Conservation (phyloP, 2,329 filamentous ascomycete species). For the Didymella segeticola region DNA sequence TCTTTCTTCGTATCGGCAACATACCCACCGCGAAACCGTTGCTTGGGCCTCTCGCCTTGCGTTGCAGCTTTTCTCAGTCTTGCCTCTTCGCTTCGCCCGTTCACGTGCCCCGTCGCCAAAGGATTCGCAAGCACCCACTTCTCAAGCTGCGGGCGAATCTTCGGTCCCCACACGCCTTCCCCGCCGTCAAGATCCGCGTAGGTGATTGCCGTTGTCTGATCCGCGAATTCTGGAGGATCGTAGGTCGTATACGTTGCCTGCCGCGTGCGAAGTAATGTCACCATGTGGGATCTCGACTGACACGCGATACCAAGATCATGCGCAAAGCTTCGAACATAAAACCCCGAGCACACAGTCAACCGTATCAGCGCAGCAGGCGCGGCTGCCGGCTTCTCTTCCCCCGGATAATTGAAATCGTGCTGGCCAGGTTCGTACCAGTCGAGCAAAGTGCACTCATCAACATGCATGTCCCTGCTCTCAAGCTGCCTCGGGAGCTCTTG, state of each 20-base stretch:
- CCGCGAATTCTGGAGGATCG: constrained; percentile 5
- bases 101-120: constrained; percentile 19
- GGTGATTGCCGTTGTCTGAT: constrained; percentile 23
- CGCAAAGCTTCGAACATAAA: constrained; percentile 45
- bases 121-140: constrained; percentile 35
- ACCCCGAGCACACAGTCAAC: constrained; percentile 38
- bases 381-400: constrained; percentile 12
- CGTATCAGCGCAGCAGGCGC: constrained; percentile 30
- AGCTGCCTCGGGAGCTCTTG: constrained; percentile 33
- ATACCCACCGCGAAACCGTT: constrained; percentile 41
- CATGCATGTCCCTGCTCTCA: constrained; percentile 36
- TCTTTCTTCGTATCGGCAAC: constrained; percentile 36
- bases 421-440: constrained; percentile 32
- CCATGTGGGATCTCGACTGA: constrained; percentile 33
- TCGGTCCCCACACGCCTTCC: constrained; percentile 32
- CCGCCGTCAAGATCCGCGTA: constrained; percentile 32
- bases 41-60: constrained; percentile 21
- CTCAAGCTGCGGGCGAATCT: constrained; percentile 29
- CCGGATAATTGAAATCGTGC: constrained; percentile 25
- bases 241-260: constrained; percentile 31
- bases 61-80: constrained; percentile 21
- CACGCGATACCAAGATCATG: constrained; percentile 40
- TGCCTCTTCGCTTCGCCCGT: constrained; percentile 27
- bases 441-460: constrained; percentile 37
- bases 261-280: constrained; percentile 29